phyloP scores from a whole-genome alignment of 2,329 filamentous ascomycete species.

The Pseudogymnoascus sp. region DNA sequence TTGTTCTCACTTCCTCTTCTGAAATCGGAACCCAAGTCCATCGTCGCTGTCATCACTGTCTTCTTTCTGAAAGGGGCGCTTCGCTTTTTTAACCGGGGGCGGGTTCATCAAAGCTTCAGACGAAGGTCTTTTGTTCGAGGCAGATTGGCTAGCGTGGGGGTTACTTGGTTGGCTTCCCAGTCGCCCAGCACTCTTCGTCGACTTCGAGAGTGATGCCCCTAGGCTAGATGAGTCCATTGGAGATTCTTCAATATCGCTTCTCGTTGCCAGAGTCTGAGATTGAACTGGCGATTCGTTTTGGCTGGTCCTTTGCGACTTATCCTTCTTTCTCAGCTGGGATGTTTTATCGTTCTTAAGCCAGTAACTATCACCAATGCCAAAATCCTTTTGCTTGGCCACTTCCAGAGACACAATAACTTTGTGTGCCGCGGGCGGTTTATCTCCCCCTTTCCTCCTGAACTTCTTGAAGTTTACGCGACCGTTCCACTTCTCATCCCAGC shows the following conservation, averaged over 20 bases:
- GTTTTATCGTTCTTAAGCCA: slow-evolving; percentile 33
- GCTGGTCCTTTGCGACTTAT: not conserved
- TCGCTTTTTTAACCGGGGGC: slow-evolving; percentile 22
- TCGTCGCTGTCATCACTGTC: slow-evolving; percentile 25
- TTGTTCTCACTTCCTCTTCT: slow-evolving; percentile 14
- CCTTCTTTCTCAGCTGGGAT: not conserved
- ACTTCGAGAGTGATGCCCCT: not conserved
- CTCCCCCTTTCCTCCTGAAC: slow-evolving; percentile 54
- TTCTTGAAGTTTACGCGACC: slow-evolving; percentile 94
- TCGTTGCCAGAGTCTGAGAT: not conserved
- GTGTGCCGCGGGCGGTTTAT: slow-evolving; percentile 24
- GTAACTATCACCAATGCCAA: slow-evolving; percentile 51
- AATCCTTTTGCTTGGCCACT: slow-evolving; percentile 49
- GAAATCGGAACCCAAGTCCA: slow-evolving; percentile 26
- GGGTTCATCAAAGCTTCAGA: slow-evolving; percentile 17
- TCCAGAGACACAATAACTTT: slow-evolving; percentile 52
- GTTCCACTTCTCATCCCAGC: slow-evolving; percentile 88
- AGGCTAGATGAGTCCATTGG: not conserved
- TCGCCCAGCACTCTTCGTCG: not conserved
- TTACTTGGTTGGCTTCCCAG: not conserved
- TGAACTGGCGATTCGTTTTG: not conserved
- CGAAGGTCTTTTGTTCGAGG: slow-evolving; percentile 20
- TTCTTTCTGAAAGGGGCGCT: slow-evolving; percentile 13
- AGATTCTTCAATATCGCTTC: not conserved
- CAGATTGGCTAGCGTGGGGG: not conserved